Evolutionary conservation across 1,284 basidiomycete genomes (phyloP).

Genomic region (Malassezia obtusa): DNA sequence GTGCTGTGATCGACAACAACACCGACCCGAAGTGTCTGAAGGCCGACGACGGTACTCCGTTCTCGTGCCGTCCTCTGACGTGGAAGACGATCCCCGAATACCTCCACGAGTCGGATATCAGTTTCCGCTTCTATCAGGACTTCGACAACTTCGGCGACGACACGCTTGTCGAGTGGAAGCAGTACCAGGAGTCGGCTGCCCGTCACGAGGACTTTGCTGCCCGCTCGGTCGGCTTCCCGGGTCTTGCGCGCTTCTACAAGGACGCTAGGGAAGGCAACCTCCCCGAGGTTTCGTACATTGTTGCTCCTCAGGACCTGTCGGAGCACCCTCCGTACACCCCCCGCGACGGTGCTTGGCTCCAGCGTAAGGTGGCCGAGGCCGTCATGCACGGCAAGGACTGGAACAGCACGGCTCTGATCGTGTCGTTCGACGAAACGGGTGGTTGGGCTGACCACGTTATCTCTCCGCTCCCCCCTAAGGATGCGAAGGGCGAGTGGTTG

Average conservation of each 20-base stretch:
- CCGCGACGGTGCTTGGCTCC: constrained; percentile 33
- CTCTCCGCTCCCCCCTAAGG: constrained; percentile 11
- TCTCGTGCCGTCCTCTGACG: constrained; percentile 23
- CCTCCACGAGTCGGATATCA: constrained; percentile 22
- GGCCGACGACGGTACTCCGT: constrained; percentile 12
- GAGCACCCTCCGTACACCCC: constrained; percentile 36
- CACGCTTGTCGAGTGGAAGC: constrained; percentile 16
- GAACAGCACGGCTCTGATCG: constrained; percentile 26
- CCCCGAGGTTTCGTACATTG: constrained; percentile 34
- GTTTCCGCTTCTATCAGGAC: constrained; percentile 31
- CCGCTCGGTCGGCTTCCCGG: constrained; percentile 18
- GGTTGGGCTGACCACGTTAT: constrained; percentile 37
- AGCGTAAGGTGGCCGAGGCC: constrained; percentile 30
- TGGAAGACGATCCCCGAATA: constrained; percentile 39
- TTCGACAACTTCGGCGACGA: constrained; percentile 31
- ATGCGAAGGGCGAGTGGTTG: constrained; percentile 30
- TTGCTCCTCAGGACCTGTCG: constrained; percentile 31
- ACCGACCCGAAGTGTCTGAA: constrained; percentile 14
- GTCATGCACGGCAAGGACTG: constrained; percentile 27
- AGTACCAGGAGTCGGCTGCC: constrained; percentile 18
- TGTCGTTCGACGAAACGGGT: constrained; percentile 40
- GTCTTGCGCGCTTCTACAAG: constrained; percentile 26
- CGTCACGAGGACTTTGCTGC: constrained; percentile 18
- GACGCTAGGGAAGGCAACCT: constrained; percentile 29
- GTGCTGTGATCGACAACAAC: constrained; percentile 23